Percentiles rank a stretch among this genome's conserved stretches.
These are phyloP conservation scores for Clonostachys chloroleuca DNA, from an alignment of 2,329 filamentous ascomycete genomes.

Conservation along the genomic window DNA sequence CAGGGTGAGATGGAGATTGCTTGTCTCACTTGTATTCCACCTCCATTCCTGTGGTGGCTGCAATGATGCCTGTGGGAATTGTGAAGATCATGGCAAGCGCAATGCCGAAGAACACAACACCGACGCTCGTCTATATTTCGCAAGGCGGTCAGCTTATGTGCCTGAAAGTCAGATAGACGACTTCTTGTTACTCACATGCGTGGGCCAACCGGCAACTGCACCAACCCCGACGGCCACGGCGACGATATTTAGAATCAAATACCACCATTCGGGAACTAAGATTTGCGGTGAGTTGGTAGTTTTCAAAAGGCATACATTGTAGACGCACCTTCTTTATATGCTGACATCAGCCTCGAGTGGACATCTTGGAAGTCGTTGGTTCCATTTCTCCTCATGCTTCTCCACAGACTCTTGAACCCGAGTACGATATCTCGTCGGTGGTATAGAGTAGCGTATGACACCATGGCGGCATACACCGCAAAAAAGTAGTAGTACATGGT, in stretches of 20 bases:
- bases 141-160: too few relatives aligned
- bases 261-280: conserved; percentile 41
- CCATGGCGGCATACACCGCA: conserved; percentile 28
- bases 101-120: conserved; percentile 37
- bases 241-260: conserved; percentile 21
- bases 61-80: conserved; percentile 36
- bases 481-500: conserved; percentile 33
- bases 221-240: conserved; percentile 26
- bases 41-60: conserved; percentile 33
- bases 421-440: conserved; percentile 29
- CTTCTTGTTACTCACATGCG: conserved; percentile 12
- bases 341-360: conserved; percentile 40
- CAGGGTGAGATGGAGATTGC: too few relatives aligned
- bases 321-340: conserved; percentile 18
- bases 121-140: conserved; percentile 20
- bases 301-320: too few relatives aligned
- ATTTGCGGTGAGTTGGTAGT: too few relatives aligned
- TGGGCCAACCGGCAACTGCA: conserved; percentile 30
- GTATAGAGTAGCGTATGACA: conserved; percentile 33
- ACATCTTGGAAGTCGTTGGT: conserved; percentile 8
- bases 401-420: conserved; percentile 20
- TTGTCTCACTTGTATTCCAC: conserved; percentile 7
- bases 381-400: conserved; percentile 2
- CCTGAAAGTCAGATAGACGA: too few relatives aligned
- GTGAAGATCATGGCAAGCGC: conserved; percentile 33